These are phyloP conservation scores for Apiospora koreana DNA, from an alignment of 2,329 filamentous ascomycete genomes.

Conservation along the genomic window DNA sequence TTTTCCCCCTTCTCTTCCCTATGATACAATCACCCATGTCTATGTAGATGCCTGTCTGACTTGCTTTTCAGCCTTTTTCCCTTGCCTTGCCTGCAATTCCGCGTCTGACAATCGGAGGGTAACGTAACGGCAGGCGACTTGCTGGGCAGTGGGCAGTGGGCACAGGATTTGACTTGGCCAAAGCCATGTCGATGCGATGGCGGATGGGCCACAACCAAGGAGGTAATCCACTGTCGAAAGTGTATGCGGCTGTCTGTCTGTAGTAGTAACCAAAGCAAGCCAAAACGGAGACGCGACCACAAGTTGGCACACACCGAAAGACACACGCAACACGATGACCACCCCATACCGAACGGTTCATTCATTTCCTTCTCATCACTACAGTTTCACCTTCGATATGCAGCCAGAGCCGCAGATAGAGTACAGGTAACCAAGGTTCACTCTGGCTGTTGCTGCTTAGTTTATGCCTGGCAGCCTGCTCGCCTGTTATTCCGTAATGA, in stretches of 20 bases:
- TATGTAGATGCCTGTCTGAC: neutral
- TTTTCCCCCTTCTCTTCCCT: neutral
- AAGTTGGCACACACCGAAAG: neutral
- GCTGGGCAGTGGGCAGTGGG: too few relatives aligned
- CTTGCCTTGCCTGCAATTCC: too few relatives aligned
- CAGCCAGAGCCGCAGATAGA: neutral
- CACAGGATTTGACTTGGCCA: neutral
- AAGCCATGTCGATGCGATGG: neutral
- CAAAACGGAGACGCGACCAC: slow-evolving; percentile 6
- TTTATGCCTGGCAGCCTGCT: neutral
- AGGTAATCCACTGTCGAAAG: neutral
- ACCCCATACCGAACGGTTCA: neutral
- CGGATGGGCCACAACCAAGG: neutral
- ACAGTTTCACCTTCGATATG: neutral
- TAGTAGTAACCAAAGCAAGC: neutral
- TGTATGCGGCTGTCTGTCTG: neutral
- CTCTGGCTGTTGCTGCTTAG: neutral
- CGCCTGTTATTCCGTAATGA: neutral
- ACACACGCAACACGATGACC: neutral
- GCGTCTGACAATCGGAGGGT: slow-evolving; percentile 3
- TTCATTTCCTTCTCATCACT: neutral
- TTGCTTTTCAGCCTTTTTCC: neutral
- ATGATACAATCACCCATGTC: too few relatives aligned
- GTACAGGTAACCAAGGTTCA: neutral
- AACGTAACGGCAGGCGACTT: neutral